These are phyloP conservation scores for Brettanomyces sp. DNA, from an alignment of 805 yeast species.

Conservation along the genomic window DNA sequence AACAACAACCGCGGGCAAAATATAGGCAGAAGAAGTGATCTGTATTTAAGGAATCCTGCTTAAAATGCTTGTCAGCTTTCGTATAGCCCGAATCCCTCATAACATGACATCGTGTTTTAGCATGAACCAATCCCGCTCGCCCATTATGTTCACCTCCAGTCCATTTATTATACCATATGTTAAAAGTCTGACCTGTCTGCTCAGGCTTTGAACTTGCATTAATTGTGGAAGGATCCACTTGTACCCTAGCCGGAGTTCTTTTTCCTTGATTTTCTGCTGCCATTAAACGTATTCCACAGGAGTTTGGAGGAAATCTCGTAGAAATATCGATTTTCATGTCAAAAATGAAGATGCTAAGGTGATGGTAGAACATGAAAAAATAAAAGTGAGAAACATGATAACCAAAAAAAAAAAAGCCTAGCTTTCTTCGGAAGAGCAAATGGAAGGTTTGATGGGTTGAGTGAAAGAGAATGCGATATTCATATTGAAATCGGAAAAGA, in stretches of 20 bases:
- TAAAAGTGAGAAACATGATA: background rate
- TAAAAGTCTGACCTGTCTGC: slow-evolving; percentile 73
- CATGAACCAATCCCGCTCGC: slow-evolving; percentile 25
- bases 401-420: background rate
- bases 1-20: slow-evolving; percentile 85
- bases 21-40: slow-evolving; percentile 57
- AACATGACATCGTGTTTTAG: slow-evolving; percentile 54
- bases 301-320: too few relatives aligned
- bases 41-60: slow-evolving; percentile 21
- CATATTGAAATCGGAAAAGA: too few relatives aligned
- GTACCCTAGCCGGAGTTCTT: slow-evolving; percentile 54
- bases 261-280: too few relatives aligned
- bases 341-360: too few relatives aligned
- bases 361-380: background rate
- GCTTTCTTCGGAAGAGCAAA: background rate
- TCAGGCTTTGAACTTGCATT: slow-evolving; percentile 57
- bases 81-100: slow-evolving; percentile 68
- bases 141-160: slow-evolving; percentile 61
- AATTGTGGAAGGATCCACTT: slow-evolving; percentile 54
- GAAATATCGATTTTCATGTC: too few relatives aligned
- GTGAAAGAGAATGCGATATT: too few relatives aligned
- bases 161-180: slow-evolving; percentile 88
- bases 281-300: too few relatives aligned
- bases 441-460: too few relatives aligned
- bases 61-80: slow-evolving; percentile 42